Evolutionary conservation across 352 stramenopile species (phyloP).

Genomic region (Blastocystis sp.): DNA sequence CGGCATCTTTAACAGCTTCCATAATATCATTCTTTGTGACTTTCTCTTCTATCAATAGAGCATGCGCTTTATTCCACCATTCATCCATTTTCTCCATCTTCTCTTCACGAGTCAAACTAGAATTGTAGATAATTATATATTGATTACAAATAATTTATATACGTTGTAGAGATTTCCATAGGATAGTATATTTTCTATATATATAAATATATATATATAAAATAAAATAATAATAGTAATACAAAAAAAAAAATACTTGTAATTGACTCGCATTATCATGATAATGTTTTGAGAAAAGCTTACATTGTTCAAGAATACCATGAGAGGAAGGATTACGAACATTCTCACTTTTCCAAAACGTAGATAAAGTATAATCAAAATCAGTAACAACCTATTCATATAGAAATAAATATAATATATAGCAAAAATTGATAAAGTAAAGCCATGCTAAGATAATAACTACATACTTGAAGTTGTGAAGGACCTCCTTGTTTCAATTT

Average conservation of each 20-base stretch:
- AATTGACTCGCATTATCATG: not conserved
- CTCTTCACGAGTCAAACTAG: slow-evolving; percentile 18
- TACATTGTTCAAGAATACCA: slow-evolving; percentile 21
- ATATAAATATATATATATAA: no score
- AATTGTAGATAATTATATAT: not conserved
- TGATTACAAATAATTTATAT: no score
- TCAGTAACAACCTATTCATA: slow-evolving; percentile 30
- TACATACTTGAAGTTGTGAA: no score
- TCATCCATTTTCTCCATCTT: slow-evolving; percentile 32
- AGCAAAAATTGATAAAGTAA: no score
- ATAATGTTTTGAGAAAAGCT: slow-evolving; percentile 11
- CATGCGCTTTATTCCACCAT: slow-evolving; percentile 33
- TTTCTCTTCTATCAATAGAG: slow-evolving; percentile 6
- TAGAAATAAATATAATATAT: no score
- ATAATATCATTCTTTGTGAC: slow-evolving; percentile 21
- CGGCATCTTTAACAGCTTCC: slow-evolving; percentile 8
- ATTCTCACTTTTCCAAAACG: slow-evolving; percentile 28
- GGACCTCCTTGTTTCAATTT: no score
- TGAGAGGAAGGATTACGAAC: slow-evolving; percentile 33
- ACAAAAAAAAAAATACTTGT: not conserved
- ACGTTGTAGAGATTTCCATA: slow-evolving; percentile 31
- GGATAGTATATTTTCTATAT: slow-evolving; percentile 24
- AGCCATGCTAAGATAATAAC: no score
- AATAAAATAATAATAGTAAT: no score
- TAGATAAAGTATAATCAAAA: slow-evolving; percentile 37